phyloP scores from a whole-genome alignment of 768 basidiomycete genomes.

The Gyrodon lividus region DNA sequence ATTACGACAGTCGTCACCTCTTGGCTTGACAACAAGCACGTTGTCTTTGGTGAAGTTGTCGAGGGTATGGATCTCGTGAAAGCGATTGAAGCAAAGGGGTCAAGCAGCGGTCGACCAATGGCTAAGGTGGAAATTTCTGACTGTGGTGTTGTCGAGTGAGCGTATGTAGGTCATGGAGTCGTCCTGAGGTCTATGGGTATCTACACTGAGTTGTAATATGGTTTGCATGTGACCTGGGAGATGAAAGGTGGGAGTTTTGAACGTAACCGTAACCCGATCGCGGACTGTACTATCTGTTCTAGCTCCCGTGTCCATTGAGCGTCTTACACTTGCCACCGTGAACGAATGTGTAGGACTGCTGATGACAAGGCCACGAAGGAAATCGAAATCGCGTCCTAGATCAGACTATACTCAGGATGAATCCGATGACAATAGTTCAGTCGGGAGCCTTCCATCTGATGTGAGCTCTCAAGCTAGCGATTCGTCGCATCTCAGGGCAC shows the following conservation, averaged over 20 bases:
- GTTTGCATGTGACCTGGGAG: too few relatives aligned
- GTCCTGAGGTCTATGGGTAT: too few relatives aligned
- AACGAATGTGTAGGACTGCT: neutral
- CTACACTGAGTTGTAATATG: too few relatives aligned
- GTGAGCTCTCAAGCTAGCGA: neutral
- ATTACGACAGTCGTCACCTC: conserved; percentile 71
- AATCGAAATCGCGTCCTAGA: neutral
- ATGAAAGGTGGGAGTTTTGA: too few relatives aligned
- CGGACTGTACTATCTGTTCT: too few relatives aligned
- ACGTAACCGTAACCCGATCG: too few relatives aligned
- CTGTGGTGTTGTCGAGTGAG: conserved; percentile 48
- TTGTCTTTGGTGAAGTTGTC: conserved; percentile 50
- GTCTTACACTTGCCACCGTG: neutral
- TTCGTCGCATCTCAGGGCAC: neutral
- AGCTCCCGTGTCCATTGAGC: too few relatives aligned
- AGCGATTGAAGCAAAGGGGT: conserved; percentile 37
- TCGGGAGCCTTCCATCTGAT: neutral
- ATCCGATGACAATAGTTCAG: neutral
- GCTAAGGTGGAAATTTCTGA: conserved; percentile 50
- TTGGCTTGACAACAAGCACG: conserved; percentile 50
- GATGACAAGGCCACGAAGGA: neutral
- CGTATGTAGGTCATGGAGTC: neutral
- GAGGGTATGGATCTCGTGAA: conserved; percentile 43
- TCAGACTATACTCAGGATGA: neutral
- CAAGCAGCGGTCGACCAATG: conserved; percentile 23